These are phyloP conservation scores for Balansia obtecta DNA, from an alignment of 2,329 filamentous ascomycete species.

Conservation along the genomic window DNA sequence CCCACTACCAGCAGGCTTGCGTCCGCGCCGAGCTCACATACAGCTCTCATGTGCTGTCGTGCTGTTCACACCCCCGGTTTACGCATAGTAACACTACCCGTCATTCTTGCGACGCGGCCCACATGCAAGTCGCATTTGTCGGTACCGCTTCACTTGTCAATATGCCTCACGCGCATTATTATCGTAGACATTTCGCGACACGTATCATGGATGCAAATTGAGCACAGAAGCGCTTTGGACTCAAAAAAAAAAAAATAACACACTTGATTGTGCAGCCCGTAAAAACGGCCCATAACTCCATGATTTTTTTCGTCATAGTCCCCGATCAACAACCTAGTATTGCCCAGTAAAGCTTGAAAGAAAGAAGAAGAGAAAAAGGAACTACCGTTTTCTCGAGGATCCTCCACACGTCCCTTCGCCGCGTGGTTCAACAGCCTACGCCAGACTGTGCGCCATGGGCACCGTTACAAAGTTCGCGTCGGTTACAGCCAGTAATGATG, in stretches of 20 bases:
- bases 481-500: not conserved
- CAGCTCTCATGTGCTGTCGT: not conserved
- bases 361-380: not conserved
- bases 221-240: not conserved
- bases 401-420: not conserved
- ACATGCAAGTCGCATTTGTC: not conserved
- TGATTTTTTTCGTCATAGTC: not conserved
- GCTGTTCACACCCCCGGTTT: not conserved
- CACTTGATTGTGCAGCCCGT: slow-evolving; percentile 1
- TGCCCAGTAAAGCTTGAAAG: not conserved
- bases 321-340: not conserved
- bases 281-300: slow-evolving; percentile 1
- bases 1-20: too few species aligned
- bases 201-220: not conserved
- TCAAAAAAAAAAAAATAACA: not conserved
- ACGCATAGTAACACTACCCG: not conserved
- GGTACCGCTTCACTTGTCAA: not conserved
- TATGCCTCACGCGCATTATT: not conserved
- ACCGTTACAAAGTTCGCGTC: not conserved
- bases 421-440: not conserved
- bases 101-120: not conserved
- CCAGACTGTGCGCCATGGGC: not conserved
- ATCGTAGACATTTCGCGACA: not conserved
- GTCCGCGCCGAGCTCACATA: not conserved
- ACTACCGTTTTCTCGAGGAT: not conserved